Evolutionary conservation across 257 asterid species (phyloP), one percentile per base, ranked within the genome.

Genomic region (Solanum habrochaites): DNA sequence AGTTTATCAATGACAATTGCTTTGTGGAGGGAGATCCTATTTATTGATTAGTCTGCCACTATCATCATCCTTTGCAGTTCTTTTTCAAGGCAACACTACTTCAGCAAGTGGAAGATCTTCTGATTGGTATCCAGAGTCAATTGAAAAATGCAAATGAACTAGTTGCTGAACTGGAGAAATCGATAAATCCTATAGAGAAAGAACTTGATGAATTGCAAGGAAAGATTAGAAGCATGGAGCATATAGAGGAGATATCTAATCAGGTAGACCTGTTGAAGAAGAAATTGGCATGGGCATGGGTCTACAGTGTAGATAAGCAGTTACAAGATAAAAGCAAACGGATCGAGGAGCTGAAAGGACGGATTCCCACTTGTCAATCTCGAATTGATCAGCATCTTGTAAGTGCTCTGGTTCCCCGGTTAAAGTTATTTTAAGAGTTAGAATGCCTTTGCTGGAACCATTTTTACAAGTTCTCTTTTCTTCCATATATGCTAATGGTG

Each of bases 11-110:
- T 32, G 56, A 32, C 83, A 72, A 66, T 71, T 81, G 75, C 87
- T 66, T 89, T 80, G 83, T 62, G 82, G 69, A 66, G 64, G 66
- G 39, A 42, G 32, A 73, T 72, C 64, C 62, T 14, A 47, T 81
- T 49, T 49, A 81, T 42, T 49, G 45, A 81, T 52, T 81, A 81
- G 58, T 81, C 70, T 81, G 85, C 70, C 70, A 29, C 60, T 88
- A 77, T 86, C 85, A 49, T 91, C 82, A 87, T 82, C 31, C 64
- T 83, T 83, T 82, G 47, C 96, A 96, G 99, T 97, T 97, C 90
- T 97, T 93, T 92, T 97, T 92, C 95, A 97, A 95, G 95, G 99
- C 99, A 32, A 95, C 99, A 13, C 98, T 97, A 86, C 99, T 97
- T 90, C 98, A 97, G 85, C 98, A 94, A 85, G 93, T 97, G 89